phyloP scores from a whole-genome alignment of 768 basidiomycete species.

The Mycena capillaripes region DNA sequence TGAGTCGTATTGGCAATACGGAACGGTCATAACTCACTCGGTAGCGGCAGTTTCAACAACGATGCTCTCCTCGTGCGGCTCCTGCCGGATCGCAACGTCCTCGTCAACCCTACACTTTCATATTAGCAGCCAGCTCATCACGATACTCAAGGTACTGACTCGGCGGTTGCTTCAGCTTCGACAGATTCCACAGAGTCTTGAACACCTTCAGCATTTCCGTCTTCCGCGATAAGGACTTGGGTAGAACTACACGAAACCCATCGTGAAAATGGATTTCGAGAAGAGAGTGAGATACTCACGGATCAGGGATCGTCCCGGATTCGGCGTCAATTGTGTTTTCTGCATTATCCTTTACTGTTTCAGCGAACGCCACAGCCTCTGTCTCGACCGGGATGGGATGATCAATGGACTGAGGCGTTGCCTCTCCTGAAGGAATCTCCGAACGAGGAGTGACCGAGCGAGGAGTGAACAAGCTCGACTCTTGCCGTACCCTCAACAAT shows the following conservation, averaged over 20 bases:
- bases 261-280: no score
- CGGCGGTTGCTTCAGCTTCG: background rate
- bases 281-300: no score
- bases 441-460: conserved; percentile 54
- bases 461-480: conserved; percentile 57
- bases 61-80: background rate
- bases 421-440: conserved; percentile 19
- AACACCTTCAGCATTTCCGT: background rate
- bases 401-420: conserved; percentile 20
- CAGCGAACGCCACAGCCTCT: background rate
- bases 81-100: background rate
- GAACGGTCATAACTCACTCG: conserved; percentile 5
- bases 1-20: no score
- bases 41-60: background rate
- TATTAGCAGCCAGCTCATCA: background rate
- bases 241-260: no score
- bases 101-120: background rate
- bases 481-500: conserved; percentile 39
- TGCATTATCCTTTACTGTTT: background rate
- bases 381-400: background rate
- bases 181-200: background rate
- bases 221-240: background rate
- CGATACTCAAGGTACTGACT: background rate
- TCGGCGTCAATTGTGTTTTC: background rate
- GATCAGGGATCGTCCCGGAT: background rate